Base-by-base conservation (phyloP, 768 basidiomycete species). In the Podaxis sp. region DNA sequence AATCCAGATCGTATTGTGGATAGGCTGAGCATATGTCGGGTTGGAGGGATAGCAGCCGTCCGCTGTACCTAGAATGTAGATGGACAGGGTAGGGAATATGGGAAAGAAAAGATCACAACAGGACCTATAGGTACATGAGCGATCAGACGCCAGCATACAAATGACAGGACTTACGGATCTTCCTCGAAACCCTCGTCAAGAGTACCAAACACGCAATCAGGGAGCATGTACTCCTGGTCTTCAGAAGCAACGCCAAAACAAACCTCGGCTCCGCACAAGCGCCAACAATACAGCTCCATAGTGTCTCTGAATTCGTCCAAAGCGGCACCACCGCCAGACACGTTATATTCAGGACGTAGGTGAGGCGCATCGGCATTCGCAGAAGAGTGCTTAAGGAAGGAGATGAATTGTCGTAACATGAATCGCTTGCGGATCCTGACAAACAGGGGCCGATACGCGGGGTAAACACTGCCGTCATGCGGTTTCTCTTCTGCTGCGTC, bases 61-160 rank as follows among this genome's bases (percentile, higher is more conserved):
- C 3, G 70, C 70, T 15, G 70, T 72, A 0, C 80, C 81, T 0
- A 87, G 74, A 22, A 87, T 67, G 64, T 87, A 87, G 15, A 87
- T 40, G 2, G 85, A 79, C 29, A 85, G 63, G 4, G 77, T 83
- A 1, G 85, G 85, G 57, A 76, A 75, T 41, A 87, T 74, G 2
- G 86, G 85, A 64, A 87, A 86, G 63, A 87, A 77, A 22, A 85
- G 62, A 67, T 85, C 80, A 19, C 74, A 74, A 25, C 78, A 82
- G 50, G 78, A 76, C 12, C 83, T 84, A 29, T 25, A 50, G n/a
- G 9, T 9, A 56, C 9, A 11, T 56, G 22, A 64, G 25, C 41
- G 27, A 27, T 33, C 15, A 41, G 52, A 1, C 27, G 5, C 7
- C 27, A 53, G 17, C 40, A 22, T 11, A 11, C 4, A 64, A 33